Conservation (phyloP, 345 rosid genomes). For the Arabidopsis arenosa region DNA sequence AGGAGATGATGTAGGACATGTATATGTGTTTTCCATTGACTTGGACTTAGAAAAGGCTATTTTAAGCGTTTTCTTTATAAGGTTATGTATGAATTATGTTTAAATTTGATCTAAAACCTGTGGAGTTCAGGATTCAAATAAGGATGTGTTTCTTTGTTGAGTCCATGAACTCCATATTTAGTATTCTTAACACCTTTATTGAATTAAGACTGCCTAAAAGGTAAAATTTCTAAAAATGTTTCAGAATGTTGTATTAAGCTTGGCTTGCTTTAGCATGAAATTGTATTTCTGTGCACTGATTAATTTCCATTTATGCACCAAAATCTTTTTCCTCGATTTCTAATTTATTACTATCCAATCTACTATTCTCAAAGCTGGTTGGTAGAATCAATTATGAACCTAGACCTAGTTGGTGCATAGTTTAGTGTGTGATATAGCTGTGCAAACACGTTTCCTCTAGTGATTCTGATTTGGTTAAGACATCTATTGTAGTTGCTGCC, state of each 20-base stretch:
- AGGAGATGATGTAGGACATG: slow-evolving; percentile 38
- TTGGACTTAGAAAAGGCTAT: slow-evolving; percentile 28
- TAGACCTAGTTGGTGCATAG: slow-evolving; percentile 3
- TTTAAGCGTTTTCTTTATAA: slow-evolving; percentile 31
- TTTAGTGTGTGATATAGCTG: slow-evolving; percentile 2
- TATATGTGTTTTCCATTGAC: slow-evolving; percentile 22
- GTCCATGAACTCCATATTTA: slow-evolving; percentile 27
- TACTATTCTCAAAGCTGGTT: slow-evolving; percentile 20
- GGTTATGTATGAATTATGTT: not conserved
- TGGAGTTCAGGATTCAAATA: slow-evolving; percentile 1
- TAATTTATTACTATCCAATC: slow-evolving; percentile 7
- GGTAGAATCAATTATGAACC: slow-evolving; percentile 23
- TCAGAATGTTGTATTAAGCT: slow-evolving; percentile 31
- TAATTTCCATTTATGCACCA: slow-evolving; percentile 30
- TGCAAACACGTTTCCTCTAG: not conserved
- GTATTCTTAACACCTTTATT: slow-evolving; percentile 20
- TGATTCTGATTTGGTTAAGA: not conserved
- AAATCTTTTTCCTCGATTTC: not conserved
- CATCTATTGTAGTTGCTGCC: slow-evolving; percentile 10
- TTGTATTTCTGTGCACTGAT: slow-evolving; percentile 12
- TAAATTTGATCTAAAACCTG: slow-evolving; percentile 18
- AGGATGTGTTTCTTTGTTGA: not conserved
- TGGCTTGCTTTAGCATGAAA: slow-evolving; percentile 18
- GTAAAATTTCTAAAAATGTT: slow-evolving; percentile 15
- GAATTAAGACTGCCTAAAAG: slow-evolving; percentile 28